These are phyloP conservation scores for Pseudoturritis turrita DNA, from an alignment of 345 rosid genomes.

Conservation along the genomic window DNA sequence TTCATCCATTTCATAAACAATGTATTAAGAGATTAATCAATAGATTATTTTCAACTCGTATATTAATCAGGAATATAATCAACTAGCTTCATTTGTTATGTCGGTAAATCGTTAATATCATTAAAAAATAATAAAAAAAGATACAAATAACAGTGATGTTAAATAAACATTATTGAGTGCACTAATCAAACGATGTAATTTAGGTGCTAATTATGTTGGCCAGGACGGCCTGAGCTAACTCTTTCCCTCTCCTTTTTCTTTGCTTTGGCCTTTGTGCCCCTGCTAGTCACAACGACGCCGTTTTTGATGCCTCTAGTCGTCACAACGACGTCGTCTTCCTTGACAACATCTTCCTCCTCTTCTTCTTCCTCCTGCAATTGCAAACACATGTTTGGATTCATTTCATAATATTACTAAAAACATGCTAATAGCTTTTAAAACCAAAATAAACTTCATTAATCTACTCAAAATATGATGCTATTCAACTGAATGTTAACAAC, in stretches of 20 bases:
- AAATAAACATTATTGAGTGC: neutral
- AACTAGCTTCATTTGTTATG: too few relatives aligned
- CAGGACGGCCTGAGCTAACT: neutral
- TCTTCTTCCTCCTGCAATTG: constrained; percentile 7
- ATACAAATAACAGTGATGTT: neutral
- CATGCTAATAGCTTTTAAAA: neutral
- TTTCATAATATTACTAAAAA: neutral
- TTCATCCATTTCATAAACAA: neutral
- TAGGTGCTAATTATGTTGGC: constrained; percentile 1
- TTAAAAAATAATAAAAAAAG: neutral
- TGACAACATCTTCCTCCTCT: neutral
- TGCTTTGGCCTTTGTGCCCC: neutral
- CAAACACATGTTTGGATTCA: neutral
- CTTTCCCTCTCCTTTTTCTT: neutral
- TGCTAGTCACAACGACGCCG: neutral
- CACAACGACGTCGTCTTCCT: neutral
- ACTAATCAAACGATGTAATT: neutral
- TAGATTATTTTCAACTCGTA: neutral
- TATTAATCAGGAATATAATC: neutral
- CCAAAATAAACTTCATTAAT: neutral
- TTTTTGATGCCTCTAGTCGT: neutral
- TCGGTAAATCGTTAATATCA: neutral
- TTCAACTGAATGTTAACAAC: neutral
- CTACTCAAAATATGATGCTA: neutral
- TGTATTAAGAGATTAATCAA: too few relatives aligned